Percentiles rank a stretch among this genome's conserved stretches.
Conservation (phyloP, 139 green algal species). For the Volvox africanus region DNA sequence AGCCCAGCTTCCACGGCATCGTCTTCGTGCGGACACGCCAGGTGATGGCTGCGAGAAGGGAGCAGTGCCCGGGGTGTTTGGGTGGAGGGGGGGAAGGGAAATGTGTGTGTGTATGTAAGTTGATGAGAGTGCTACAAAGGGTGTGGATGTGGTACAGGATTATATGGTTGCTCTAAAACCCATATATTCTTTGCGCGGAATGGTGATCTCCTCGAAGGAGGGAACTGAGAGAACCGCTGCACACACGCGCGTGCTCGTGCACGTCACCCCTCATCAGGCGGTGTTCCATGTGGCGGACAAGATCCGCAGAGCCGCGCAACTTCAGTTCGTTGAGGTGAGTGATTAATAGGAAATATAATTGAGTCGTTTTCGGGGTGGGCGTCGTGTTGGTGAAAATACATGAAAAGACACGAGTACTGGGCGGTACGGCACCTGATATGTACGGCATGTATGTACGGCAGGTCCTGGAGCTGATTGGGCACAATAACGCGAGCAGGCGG, state of each 20-base stretch:
- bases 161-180: too few species aligned
- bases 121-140: too few species aligned
- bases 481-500: background rate
- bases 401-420: background rate
- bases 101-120: too few species aligned
- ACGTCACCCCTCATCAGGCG: background rate
- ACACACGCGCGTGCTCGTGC: too few species aligned
- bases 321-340: constrained; percentile 19
- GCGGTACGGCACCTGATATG: too few species aligned
- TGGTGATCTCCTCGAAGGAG: too few species aligned
- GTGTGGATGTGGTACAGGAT: too few species aligned
- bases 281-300: constrained; percentile 37
- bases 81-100: too few species aligned
- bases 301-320: constrained; percentile 24
- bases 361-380: background rate
- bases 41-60: background rate
- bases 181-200: too few species aligned
- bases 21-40: constrained; percentile 49
- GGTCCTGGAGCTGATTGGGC: constrained; percentile 34
- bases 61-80: background rate
- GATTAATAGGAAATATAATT: too few species aligned
- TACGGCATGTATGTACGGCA: background rate
- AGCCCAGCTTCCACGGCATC: constrained; percentile 45
- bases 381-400: background rate
- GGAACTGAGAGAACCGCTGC: too few species aligned